Conservation (phyloP, 306 rosid genomes). For the Inga leiocalycina region DNA sequence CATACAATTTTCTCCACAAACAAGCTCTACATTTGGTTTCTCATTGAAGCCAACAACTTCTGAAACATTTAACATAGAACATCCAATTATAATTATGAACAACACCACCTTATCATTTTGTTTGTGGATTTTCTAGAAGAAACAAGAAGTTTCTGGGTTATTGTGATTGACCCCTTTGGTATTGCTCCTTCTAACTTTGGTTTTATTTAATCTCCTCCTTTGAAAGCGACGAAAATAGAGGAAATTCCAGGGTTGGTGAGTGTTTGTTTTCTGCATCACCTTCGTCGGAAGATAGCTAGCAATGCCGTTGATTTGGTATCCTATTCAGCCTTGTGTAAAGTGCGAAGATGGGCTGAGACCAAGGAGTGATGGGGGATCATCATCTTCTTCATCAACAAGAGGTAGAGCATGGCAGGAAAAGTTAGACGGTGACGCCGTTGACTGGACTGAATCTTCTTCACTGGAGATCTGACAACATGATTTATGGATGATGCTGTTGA, state of each 20-base stretch:
- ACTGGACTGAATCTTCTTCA: no score
- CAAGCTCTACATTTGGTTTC: not conserved
- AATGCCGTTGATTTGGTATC: no score
- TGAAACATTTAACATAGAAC: not conserved
- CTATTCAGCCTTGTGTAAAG: no score
- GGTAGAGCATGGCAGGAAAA: no score
- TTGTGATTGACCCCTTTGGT: not conserved
- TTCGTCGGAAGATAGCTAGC: no score
- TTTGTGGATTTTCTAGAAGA: conserved; percentile 14
- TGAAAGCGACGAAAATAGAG: conserved; percentile 52
- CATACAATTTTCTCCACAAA: conserved; percentile 1
- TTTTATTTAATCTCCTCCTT: not conserved
- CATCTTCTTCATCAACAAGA: no score
- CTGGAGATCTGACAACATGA: no score
- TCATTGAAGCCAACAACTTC: not conserved
- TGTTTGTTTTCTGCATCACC: not conserved
- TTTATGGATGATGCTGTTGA: no score
- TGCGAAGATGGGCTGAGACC: no score
- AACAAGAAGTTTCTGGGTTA: conserved; percentile 13
- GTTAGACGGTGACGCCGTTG: no score
- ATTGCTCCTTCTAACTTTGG: not conserved
- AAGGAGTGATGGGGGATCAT: no score
- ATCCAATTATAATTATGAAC: not conserved
- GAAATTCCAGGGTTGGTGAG: conserved; percentile 71
- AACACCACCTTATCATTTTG: not conserved